Base-by-base conservation (phyloP, 2,329 filamentous ascomycete species). In the Pseudopyricularia javanii region DNA sequence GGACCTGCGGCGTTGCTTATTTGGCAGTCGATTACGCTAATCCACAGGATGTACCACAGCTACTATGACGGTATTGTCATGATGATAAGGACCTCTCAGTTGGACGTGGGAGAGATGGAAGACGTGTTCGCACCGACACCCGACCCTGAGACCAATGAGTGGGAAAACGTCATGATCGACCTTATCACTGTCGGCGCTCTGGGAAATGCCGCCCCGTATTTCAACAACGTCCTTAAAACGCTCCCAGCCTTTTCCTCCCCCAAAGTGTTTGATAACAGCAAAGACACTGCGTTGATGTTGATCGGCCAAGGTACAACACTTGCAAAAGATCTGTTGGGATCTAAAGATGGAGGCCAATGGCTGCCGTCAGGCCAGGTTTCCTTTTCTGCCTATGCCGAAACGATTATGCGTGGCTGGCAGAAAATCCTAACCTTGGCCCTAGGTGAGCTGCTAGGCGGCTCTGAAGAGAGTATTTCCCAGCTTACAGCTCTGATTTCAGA, bases 121-220 rank as follows among this genome's bases (percentile, higher is more conserved):
- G 55, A 60, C 51, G 62, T 40, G 15, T 64, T 66, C 50, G 63
- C 62, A 11, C 62, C 64, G 8, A 55, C 64, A 3, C 59, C 63
- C 1, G 51, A 56, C 28, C 53, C 57, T 8, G 20, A 57, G 32
- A 53, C 54, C 50, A 59, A 62, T 51, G 55, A 53, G 33, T 65
- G 61, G 62, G 50, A 61, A 7, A 32, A 55, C n/a, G 53, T 67
- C 30, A 54, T 68, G 7, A 57, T 66, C 26, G 60, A 64, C 54
- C 53, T 64, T 11, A 26, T 66, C 45, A 62, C 58, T 30, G 51
- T 66, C n/a, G 63, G 63, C 3, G 56, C 59, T 7, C 53, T 60
- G 26, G 52, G 57, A 24, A 55, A 49, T 17, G 58, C 57, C 1
- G 63, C 52, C 30, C 59, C 60, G 24, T 62, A 62, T 51, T 64